Percentiles rank a stretch among this genome's conserved stretches.
Conservation (phyloP, 2,329 filamentous ascomycete genomes). For the Aspergillus oerlinghausenensis region DNA sequence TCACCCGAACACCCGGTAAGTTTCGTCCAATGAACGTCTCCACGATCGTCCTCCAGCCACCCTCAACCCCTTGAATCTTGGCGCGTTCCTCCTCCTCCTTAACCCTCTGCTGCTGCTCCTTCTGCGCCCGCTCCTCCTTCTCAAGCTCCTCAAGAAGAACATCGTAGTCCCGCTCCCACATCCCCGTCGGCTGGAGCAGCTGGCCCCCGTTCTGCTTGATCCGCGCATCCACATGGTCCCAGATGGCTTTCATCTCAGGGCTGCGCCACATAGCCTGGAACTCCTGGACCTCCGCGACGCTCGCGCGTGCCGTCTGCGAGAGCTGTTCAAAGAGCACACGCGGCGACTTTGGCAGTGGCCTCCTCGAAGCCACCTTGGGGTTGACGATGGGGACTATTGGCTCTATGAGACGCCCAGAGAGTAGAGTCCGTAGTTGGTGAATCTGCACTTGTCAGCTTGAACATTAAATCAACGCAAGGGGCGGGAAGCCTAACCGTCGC, state of each 20-base stretch:
- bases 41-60: conserved; percentile 31
- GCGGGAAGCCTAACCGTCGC: conserved; percentile 17
- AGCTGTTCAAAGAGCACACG: conserved; percentile 32
- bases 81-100: conserved; percentile 28
- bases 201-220: conserved; percentile 35
- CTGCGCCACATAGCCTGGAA: conserved; percentile 40
- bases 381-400: conserved; percentile 37
- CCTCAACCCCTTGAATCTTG: conserved; percentile 23
- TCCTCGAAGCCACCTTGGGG: conserved; percentile 19
- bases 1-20: conserved; percentile 27
- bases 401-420: conserved; percentile 39
- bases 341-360: conserved; percentile 29
- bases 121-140: conserved; percentile 23
- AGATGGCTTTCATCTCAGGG: conserved; percentile 37
- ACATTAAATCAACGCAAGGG: neutral
- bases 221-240: conserved; percentile 33
- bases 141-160: conserved; percentile 28
- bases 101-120: conserved; percentile 20
- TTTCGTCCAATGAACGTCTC: conserved; percentile 26
- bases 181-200: conserved; percentile 31
- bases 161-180: conserved; percentile 41
- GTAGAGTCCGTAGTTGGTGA: conserved; percentile 38
- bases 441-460: conserved; percentile 28
- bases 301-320: conserved; percentile 29
- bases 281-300: conserved; percentile 32